Conservation (phyloP, 257 asterid genomes). For the Prunella vulgaris region DNA sequence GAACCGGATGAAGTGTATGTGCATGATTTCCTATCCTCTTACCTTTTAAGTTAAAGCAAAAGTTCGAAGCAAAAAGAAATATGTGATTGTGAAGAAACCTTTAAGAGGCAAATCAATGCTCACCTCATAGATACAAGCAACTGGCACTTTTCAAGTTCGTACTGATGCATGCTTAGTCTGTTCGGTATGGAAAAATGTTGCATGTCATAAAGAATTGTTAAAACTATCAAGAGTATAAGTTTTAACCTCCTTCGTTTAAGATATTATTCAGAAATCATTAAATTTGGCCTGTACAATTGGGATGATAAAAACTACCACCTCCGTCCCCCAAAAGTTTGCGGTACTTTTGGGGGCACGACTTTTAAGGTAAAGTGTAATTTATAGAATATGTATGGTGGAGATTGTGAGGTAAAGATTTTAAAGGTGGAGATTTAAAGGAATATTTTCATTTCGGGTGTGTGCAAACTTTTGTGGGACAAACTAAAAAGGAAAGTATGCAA, state of each 20-base stretch:
- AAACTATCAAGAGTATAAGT: neutral
- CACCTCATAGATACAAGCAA: neutral
- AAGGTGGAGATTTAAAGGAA: no score
- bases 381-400: no score
- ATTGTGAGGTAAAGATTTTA: no score
- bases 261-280: neutral
- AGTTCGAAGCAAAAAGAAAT: neutral
- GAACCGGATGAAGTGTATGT: conserved; percentile 99
- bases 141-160: neutral
- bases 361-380: no score
- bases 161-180: conserved; percentile 6
- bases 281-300: neutral
- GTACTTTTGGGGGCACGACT: no score
- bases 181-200: neutral
- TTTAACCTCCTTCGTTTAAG: neutral
- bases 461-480: no score
- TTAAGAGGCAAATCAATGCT: neutral
- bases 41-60: conserved; percentile 4
- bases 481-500: no score
- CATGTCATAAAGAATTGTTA: neutral
- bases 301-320: neutral
- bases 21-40: conserved; percentile 10
- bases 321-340: no score
- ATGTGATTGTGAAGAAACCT: neutral
- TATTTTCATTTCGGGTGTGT: no score